Percentiles rank a stretch among this genome's conserved stretches.
phyloP scores from a whole-genome alignment of 1,284 basidiomycete genomes.

The Ustilago xerochloae region DNA sequence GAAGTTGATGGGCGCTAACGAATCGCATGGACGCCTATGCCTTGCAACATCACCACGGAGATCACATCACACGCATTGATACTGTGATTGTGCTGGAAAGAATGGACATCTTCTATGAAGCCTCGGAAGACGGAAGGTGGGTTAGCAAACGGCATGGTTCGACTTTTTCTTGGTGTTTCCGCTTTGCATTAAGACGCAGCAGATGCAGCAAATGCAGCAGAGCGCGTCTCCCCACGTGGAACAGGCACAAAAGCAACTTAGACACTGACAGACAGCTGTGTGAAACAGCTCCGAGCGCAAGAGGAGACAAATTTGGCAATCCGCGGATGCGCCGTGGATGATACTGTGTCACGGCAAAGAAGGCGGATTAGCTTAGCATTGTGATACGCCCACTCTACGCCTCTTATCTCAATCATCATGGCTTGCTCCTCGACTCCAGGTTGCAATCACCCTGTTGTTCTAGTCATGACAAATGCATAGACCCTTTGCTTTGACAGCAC shows the following conservation, averaged over 20 bases:
- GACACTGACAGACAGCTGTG: too few relatives aligned
- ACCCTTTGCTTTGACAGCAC: not conserved
- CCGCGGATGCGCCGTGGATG: not conserved
- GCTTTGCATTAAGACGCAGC: not conserved
- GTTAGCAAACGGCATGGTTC: not conserved
- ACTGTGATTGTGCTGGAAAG: not conserved
- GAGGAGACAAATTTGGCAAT: too few relatives aligned
- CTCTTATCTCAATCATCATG: too few relatives aligned
- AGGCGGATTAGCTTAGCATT: not conserved
- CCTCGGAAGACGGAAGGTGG: not conserved
- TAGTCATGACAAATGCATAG: not conserved
- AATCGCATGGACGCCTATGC: not conserved
- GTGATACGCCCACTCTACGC: not conserved
- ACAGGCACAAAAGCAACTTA: too few relatives aligned
- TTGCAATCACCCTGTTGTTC: not conserved
- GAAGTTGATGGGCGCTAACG: not conserved
- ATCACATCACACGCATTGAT: not conserved
- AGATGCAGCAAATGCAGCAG: too few relatives aligned
- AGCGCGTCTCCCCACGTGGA: not conserved
- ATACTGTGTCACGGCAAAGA: not conserved
- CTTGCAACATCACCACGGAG: not conserved
- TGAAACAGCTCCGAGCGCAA: not conserved
- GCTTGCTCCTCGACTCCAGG: too few relatives aligned
- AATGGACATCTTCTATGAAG: not conserved
- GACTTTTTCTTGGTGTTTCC: not conserved